Base-by-base conservation (phyloP, 768 basidiomycete genomes). In the Lentinula edodes region DNA sequence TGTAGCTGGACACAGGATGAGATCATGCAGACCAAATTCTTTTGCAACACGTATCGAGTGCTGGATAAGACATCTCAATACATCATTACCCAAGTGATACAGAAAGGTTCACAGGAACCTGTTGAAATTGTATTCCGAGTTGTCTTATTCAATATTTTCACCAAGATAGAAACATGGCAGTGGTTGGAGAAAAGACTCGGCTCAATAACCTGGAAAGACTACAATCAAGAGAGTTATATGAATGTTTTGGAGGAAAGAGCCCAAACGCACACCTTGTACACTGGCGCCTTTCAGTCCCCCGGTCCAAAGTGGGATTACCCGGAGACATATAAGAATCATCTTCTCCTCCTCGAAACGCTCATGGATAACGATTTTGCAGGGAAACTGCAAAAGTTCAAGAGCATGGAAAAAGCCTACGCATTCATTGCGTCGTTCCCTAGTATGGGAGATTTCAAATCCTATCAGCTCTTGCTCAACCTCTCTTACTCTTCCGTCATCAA, bases 1-100 rank as follows among this genome's bases (percentile, higher is more conserved):
- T 38, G 28, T 61, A 87, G 86, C 34, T 93, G 91, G 90, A 90
- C 90, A 0, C 69, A 78, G 1, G 88, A 93, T 68, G 67, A 71
- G 2, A 82, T 87, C 54, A 75, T 93, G 18, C 75, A 69, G 2
- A 67, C 74, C 12, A 79, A 84, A 65, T 78, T 77, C 35, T 91
- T 91, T 69, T 90, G 89, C 73, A 90, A 91, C 66, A 82, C 87
- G 0, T 93, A 81, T 68, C 88, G 91, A 39, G 83, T 91, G 7
- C 78, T 86, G 48, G 91, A 93, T 74, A 84, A 83, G 39, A 79
- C 79, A 16, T 83, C 81, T 35, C 91, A 93, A 66, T 93, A 80
- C 64, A 75, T 92, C 61, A 78, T 93, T 36, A 67, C 71, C 6
- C 80, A 90, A 60, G 89, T 93, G 62, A 85, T 92, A 63, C 79